phyloP scores from a whole-genome alignment of 2,329 filamentous ascomycete genomes.

The Cercospora brassicicola region DNA sequence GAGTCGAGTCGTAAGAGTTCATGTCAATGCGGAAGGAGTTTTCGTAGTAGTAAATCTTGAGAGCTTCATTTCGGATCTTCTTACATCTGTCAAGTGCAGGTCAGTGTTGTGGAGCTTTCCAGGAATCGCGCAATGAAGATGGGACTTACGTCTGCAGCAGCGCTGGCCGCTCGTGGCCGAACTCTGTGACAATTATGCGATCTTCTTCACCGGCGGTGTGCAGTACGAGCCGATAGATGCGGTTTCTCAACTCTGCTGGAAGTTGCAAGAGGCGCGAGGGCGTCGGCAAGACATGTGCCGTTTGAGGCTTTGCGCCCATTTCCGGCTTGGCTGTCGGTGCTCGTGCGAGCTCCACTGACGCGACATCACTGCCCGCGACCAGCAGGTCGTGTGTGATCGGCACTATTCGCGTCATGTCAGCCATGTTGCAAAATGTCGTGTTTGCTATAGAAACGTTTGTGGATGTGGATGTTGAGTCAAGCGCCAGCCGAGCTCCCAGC shows the following conservation, averaged over 20 bases:
- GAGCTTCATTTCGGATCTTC: conserved; percentile 4
- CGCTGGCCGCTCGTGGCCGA: neutral
- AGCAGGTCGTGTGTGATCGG: neutral
- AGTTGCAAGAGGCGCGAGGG: conserved; percentile 7
- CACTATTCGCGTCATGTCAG: neutral
- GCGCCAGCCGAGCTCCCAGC: neutral
- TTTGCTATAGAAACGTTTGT: neutral
- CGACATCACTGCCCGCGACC: neutral
- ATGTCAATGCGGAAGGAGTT: conserved; percentile 13
- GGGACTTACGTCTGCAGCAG: neutral
- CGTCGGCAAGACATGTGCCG: neutral
- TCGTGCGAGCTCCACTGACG: neutral
- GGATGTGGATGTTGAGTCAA: neutral
- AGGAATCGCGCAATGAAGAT: neutral
- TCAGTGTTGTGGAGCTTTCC: neutral
- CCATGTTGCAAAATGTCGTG: neutral
- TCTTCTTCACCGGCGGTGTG: neutral
- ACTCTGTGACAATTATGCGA: neutral
- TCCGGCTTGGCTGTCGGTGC: neutral
- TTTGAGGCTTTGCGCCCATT: neutral
- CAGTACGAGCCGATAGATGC: conserved; percentile 20
- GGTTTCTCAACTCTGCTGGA: conserved; percentile 25
- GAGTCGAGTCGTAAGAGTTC: neutral
- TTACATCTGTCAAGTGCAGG: neutral
- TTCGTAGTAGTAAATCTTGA: conserved; percentile 18